Evolutionary conservation across 2,329 filamentous ascomycete genomes (phyloP).

Genomic region (Fusarium mexicanum): DNA sequence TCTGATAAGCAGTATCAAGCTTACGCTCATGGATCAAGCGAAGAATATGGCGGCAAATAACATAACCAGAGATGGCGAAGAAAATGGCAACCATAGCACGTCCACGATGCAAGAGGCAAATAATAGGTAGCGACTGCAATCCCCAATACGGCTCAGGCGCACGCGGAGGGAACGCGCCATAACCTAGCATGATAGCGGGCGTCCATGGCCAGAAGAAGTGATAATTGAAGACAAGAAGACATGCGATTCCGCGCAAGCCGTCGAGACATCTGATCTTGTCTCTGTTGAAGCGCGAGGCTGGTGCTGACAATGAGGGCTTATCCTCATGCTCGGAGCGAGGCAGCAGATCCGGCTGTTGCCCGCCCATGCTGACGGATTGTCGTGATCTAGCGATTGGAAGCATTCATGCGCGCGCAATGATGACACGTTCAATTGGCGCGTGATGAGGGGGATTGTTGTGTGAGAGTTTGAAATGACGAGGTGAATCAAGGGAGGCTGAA

Average conservation of each 20-base stretch:
- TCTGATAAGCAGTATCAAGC: slow-evolving; percentile 49
- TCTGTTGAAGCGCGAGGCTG: slow-evolving; percentile 12
- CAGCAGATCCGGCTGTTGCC: slow-evolving; percentile 28
- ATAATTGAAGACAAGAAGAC: slow-evolving; percentile 55
- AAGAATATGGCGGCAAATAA: slow-evolving; percentile 52
- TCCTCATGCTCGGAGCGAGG: slow-evolving; percentile 26
- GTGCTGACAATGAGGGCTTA: slow-evolving; percentile 17
- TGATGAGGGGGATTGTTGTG: background rate
- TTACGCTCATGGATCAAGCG: slow-evolving; percentile 50
- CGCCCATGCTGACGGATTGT: slow-evolving; percentile 33
- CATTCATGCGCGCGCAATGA: slow-evolving; percentile 20
- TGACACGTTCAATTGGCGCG: background rate
- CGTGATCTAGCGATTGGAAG: slow-evolving; percentile 28
- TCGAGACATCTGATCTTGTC: slow-evolving; percentile 54
- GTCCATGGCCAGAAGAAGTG: slow-evolving; percentile 56
- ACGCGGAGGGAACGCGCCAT: slow-evolving; percentile 50
- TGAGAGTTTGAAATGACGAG: background rate
- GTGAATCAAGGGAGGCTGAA: slow-evolving; percentile 15
- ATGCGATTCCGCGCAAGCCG: slow-evolving; percentile 54
- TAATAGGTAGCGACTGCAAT: slow-evolving; percentile 50
- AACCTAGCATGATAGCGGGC: slow-evolving; percentile 52
- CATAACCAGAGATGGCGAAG: slow-evolving; percentile 56
- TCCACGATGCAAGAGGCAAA: slow-evolving; percentile 53
- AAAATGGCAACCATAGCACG: slow-evolving; percentile 56
- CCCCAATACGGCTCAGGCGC: slow-evolving; percentile 48